A percentile compares a stretch with the other conserved stretches of the same genome.
Evolutionary conservation across 2,329 filamentous ascomycete species (phyloP).

Genomic region (Aureobasidium melanogenum): DNA sequence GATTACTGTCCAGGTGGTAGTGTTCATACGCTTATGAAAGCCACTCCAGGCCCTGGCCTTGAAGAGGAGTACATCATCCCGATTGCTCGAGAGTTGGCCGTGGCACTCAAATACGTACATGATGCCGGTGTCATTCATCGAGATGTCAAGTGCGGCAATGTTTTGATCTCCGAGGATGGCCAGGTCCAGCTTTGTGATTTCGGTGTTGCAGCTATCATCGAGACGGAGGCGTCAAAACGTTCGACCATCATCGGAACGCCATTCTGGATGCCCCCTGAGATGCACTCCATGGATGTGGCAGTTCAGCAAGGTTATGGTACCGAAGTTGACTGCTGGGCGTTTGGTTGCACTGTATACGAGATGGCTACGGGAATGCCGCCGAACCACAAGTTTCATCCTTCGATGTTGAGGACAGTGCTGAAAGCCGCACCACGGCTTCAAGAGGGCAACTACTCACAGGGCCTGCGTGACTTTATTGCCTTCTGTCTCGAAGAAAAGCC

Average conservation of each 20-base stretch:
- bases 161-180: slow-evolving; percentile 68
- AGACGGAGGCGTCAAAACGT: slow-evolving; percentile 66
- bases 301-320: slow-evolving; percentile 33
- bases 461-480: slow-evolving; percentile 60
- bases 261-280: slow-evolving; percentile 79
- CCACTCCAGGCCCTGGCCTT: slow-evolving; percentile 31
- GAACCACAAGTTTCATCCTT: slow-evolving; percentile 49
- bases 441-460: slow-evolving; percentile 60
- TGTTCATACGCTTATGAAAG: slow-evolving; percentile 56
- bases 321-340: slow-evolving; percentile 70
- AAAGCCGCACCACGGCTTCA: slow-evolving; percentile 60
- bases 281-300: slow-evolving; percentile 28
- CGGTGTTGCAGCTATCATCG: slow-evolving; percentile 70
- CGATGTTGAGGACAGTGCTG: slow-evolving; percentile 47
- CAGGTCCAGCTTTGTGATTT: slow-evolving; percentile 77
- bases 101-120: slow-evolving; percentile 53
- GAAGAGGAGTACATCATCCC: slow-evolving; percentile 55
- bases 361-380: slow-evolving; percentile 72
- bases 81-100: slow-evolving; percentile 54
- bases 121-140: slow-evolving; percentile 58
- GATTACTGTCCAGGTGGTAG: slow-evolving; percentile 82
- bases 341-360: slow-evolving; percentile 71
- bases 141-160: slow-evolving; percentile 65
- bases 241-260: slow-evolving; percentile 75
- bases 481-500: slow-evolving; percentile 66